Evolutionary conservation across 306 rosid genomes (phyloP), one percentile per base, ranked within the genome.

Genomic region (Hippophae rhamnoides): DNA sequence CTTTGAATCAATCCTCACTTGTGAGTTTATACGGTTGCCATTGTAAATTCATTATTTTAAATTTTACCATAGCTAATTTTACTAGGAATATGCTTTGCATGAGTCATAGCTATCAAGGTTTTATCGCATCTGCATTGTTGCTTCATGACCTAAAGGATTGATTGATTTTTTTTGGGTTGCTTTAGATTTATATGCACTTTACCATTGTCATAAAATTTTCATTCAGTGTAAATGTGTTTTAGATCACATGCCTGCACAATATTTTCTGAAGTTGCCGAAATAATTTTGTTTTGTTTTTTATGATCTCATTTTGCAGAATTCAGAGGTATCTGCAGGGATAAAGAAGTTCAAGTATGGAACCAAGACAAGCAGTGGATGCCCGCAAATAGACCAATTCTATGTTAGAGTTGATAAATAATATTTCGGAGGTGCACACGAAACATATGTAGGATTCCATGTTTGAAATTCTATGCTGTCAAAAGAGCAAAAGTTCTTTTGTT

Each of bases 301-400:
- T 18, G 23, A 18, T 54, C 38, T 31, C 4, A 31, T 25, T 42
- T 64, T 62, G 65, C 83, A 90, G 96, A 78, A 75, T 65, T 58
- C 51, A 71, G 83, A 65, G 48, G 72, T 51, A 64, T 70, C 83
- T 12, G n/a, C 31, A 11, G 74, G 78, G 57, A 49, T 82, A 64
- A 90, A 90, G 78, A 78, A 87, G 78, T 52, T 41, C 56, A 87
- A 85, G 64, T 7, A 26, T 8, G 92, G 89, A 72, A 56, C 76
- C 54, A 85, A 78, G 73, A 60, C 77, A 51, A 80, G 56, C 53
- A 61, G 65, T 31, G 89, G 95, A 43, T 67, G 76, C 69, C 58
- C 83, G 71, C 97, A 87, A 81, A 82, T 90, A 57, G 96, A 90
- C 45, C 90, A 90, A 67, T 87, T 87, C 73, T 90, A 84, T 68